Conservation (phyloP, 2,329 filamentous ascomycete genomes). For the Colletotrichum horii region DNA sequence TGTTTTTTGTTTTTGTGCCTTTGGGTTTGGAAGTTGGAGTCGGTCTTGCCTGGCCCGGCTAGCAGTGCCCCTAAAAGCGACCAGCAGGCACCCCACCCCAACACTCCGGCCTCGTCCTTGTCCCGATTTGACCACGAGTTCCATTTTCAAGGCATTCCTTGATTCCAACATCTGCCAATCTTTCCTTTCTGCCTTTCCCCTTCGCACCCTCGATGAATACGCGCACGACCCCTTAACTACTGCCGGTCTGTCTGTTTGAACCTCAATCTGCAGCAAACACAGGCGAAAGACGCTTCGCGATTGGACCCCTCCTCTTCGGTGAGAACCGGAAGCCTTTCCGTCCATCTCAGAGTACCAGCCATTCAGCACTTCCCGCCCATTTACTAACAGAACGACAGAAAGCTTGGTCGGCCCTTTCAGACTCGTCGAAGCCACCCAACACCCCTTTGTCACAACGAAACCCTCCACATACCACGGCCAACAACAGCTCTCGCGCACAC, state of each 20-base stretch:
- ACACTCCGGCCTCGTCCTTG: no score
- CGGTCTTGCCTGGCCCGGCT: no score
- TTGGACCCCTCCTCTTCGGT: neutral
- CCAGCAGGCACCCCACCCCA: no score
- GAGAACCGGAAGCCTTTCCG: neutral
- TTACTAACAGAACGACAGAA: neutral
- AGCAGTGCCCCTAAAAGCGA: no score
- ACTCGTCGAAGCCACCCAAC: neutral
- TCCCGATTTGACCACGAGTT: no score
- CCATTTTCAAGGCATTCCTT: no score
- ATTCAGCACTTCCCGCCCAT: neutral
- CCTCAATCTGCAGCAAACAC: no score
- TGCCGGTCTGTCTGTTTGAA: neutral
- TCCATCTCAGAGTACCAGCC: neutral
- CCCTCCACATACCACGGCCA: neutral
- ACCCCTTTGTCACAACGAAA: neutral
- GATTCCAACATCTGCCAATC: no score
- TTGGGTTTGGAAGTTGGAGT: no score
- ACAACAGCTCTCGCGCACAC: neutral
- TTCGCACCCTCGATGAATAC: neutral
- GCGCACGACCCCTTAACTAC: neutral
- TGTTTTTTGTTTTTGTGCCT: no score
- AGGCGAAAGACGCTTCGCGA: neutral
- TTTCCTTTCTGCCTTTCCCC: no score
- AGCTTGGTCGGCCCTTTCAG: neutral